Base-by-base conservation (phyloP, 2,329 filamentous ascomycete species). In the Neospermospora avenae region DNA sequence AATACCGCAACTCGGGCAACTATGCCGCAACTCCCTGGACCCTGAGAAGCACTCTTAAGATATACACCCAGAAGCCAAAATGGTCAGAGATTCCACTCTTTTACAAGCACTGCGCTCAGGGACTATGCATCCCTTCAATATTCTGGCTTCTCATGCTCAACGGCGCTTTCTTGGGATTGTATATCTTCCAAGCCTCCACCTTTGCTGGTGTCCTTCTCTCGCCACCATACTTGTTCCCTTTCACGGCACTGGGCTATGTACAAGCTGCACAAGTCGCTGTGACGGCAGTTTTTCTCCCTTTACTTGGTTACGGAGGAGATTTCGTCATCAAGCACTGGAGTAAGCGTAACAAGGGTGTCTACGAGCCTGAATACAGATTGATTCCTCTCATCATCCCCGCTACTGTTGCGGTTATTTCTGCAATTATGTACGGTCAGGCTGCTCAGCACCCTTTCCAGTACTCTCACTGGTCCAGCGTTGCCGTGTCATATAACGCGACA, bases 331-430 rank as follows among this genome's bases (percentile, higher is more conserved):
- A 25, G 13, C 20, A 48, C 31, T 44, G 57, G 45, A 74, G 73
- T 5, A 72, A 71, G 35, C 68, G 74, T 2, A 65, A 68, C 7
- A 64, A 63, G 3, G 74, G 74, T 18, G 60, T 74, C 2, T 72
- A 75, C 53, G 61, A 65, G 1, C 74, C 74, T 0, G 74, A 76
- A 57, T 70, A 76, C 55, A 68, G 71, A 2, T 67, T 76, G 0
- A 63, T 75, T 11, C 67, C 71, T 6, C 65, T 75, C 3, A 66
- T 74, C 2, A 58, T 72, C 10, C 73, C 73, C 1, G 69, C 70
- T 5, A 65, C 75, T 18, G 62, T 75, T 2, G 69, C 63, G 1
- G 63, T 72, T 0, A 65, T 70, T 4, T 69, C 70, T 6, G 63
- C 75, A 7, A 44, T 74, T 0, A 61, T 76, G 3, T 74, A 74